Conservation (phyloP, 2,329 filamentous ascomycete species). For the Hymenoscyphus linearis region DNA sequence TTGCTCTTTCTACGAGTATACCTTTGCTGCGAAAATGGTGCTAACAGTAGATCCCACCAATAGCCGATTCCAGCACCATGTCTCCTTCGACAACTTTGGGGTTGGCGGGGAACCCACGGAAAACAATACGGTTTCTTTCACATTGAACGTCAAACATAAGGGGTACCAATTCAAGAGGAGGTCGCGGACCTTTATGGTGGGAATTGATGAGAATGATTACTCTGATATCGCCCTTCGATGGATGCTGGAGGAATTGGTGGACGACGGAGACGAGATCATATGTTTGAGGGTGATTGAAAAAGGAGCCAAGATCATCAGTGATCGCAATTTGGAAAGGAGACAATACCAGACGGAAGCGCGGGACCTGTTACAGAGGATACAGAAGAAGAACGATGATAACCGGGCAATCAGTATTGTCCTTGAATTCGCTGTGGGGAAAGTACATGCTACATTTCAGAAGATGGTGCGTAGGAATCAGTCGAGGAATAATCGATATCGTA, state of each 20-base stretch:
- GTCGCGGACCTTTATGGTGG: constrained; percentile 66
- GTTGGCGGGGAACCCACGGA: constrained; percentile 57
- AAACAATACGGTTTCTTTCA: constrained; percentile 53
- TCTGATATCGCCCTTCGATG: constrained; percentile 70
- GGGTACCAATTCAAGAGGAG: constrained; percentile 64
- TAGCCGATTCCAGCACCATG: constrained; percentile 58
- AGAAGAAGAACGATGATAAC: constrained; percentile 64
- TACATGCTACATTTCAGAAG: constrained; percentile 66
- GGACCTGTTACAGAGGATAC: constrained; percentile 58
- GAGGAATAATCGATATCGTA: not conserved
- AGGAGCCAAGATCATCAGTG: constrained; percentile 59
- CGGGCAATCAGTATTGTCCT: constrained; percentile 68
- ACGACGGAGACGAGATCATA: constrained; percentile 71
- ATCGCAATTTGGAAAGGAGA: constrained; percentile 52
- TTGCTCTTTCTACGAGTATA: constrained; percentile 2
- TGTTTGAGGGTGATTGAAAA: constrained; percentile 68
- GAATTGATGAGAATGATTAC: constrained; percentile 70
- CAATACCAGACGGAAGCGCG: constrained; percentile 61
- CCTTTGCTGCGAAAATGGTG: constrained; percentile 17
- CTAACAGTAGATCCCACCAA: constrained; percentile 24
- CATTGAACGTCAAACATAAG: constrained; percentile 65
- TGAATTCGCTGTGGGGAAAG: constrained; percentile 66
- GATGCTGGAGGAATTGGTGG: constrained; percentile 71
- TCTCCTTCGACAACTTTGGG: constrained; percentile 71
- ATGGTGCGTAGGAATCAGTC: constrained; percentile 51